These are phyloP conservation scores for Diplosphaera chodatii DNA, from an alignment of 139 green algal genomes.

Conservation along the genomic window DNA sequence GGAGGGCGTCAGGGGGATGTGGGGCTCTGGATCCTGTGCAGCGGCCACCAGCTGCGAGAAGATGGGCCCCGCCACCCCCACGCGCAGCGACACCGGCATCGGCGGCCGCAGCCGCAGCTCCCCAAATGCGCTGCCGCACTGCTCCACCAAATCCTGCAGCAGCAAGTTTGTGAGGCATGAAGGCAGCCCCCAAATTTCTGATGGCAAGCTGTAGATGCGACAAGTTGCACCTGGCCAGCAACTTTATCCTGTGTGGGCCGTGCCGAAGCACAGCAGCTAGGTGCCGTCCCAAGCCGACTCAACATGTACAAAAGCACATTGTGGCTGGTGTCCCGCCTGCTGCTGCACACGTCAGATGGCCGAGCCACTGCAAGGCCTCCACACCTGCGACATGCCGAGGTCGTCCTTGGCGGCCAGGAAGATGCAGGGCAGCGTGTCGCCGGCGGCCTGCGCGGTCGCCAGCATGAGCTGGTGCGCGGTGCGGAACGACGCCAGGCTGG, in stretches of 20 bases:
- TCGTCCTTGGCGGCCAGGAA: constrained; percentile 56
- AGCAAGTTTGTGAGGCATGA: too few relatives aligned
- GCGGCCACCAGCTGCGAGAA: constrained; percentile 19
- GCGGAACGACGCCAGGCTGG: constrained; percentile 23
- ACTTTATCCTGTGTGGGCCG: too few relatives aligned
- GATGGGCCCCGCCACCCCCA: neutral
- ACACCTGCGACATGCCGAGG: constrained; percentile 36
- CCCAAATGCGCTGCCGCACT: constrained; percentile 20
- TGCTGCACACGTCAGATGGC: too few relatives aligned
- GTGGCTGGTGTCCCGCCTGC: too few relatives aligned
- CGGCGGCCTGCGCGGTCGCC: constrained; percentile 20
- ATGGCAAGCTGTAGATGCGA: too few relatives aligned
- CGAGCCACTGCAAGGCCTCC: neutral
- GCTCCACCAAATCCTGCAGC: constrained; percentile 16
- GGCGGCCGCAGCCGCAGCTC: constrained; percentile 27
- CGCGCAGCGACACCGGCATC: constrained; percentile 8
- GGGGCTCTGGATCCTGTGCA: constrained; percentile 16
- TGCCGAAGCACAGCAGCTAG: too few relatives aligned
- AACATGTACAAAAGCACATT: too few relatives aligned
- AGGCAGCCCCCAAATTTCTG: too few relatives aligned
- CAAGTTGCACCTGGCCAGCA: too few relatives aligned
- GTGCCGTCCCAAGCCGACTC: too few relatives aligned
- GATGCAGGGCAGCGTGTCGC: constrained; percentile 56
- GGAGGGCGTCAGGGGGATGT: constrained; percentile 39
- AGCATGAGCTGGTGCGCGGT: constrained; percentile 24